These are phyloP conservation scores for Flueggea neowawraea DNA, from an alignment of 441 rosid species.

Conservation along the genomic window DNA sequence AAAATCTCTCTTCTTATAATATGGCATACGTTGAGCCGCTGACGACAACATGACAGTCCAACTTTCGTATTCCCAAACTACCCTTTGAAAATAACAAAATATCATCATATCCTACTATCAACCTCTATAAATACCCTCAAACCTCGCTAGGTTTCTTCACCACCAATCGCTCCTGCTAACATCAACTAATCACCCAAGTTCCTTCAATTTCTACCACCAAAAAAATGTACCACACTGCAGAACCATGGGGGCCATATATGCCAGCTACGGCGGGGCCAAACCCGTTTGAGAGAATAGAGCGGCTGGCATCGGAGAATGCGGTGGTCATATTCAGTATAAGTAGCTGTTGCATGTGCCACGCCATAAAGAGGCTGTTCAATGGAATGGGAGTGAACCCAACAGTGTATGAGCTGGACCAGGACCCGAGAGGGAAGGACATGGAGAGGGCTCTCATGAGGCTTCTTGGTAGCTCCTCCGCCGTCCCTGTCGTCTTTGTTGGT, in stretches of 20 bases:
- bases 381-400: conserved; percentile 74
- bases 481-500: conserved; percentile 63
- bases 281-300: conserved; percentile 29
- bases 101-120: neutral
- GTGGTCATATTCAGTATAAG: conserved; percentile 64
- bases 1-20: too few species aligned
- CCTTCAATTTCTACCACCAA: too few species aligned
- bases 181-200: too few species aligned
- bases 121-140: conserved; percentile 13
- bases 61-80: neutral
- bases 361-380: conserved; percentile 57
- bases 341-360: conserved; percentile 77
- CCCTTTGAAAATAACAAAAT: neutral
- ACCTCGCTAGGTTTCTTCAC: too few species aligned
- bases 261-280: too few species aligned
- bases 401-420: conserved; percentile 62
- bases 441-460: conserved; percentile 41
- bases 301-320: conserved; percentile 54
- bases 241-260: too few species aligned
- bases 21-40: too few species aligned
- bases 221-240: too few species aligned
- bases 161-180: too few species aligned
- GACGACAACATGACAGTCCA: too few species aligned
- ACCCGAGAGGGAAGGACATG: conserved; percentile 52
- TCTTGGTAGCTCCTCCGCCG: conserved; percentile 23